phyloP scores from a whole-genome alignment of 441 rosid genomes.

The Manihot esculenta region DNA sequence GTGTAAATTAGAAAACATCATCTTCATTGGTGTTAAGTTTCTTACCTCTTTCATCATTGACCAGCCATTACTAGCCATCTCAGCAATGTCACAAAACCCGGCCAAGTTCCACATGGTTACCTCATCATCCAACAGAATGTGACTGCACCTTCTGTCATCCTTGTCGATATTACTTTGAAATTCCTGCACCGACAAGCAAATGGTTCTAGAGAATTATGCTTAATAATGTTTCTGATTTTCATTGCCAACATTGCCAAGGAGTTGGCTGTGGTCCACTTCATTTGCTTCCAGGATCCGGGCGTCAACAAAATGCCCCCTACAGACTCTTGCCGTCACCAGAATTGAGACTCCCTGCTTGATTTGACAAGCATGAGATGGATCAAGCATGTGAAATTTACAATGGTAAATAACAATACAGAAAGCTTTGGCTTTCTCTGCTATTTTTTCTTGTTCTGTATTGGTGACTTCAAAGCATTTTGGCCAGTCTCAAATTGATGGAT shows the following conservation, averaged over 20 bases:
- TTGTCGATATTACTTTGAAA: constrained; percentile 24
- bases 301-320: constrained; percentile 30
- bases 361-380: constrained; percentile 26
- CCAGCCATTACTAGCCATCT: neutral
- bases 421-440: constrained; percentile 6
- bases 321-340: constrained; percentile 19
- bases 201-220: constrained; percentile 15
- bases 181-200: constrained; percentile 37
- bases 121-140: constrained; percentile 20
- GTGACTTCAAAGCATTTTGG: constrained; percentile 6
- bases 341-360: constrained; percentile 29
- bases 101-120: neutral
- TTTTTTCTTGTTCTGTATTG: constrained; percentile 3
- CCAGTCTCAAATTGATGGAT: neutral
- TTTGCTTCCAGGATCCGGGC: constrained; percentile 32
- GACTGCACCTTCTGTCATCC: constrained; percentile 26
- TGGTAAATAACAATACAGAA: constrained; percentile 10
- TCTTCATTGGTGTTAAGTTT: constrained; percentile 23
- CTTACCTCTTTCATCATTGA: constrained; percentile 25
- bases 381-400: constrained; percentile 17
- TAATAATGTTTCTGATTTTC: neutral
- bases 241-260: constrained; percentile 3
- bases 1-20: constrained; percentile 26
- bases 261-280: constrained; percentile 24
- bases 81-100: constrained; percentile 5